Evolutionary conservation across 2,329 filamentous ascomycete genomes (phyloP).

Genomic region (Clarireedia hainanense): DNA sequence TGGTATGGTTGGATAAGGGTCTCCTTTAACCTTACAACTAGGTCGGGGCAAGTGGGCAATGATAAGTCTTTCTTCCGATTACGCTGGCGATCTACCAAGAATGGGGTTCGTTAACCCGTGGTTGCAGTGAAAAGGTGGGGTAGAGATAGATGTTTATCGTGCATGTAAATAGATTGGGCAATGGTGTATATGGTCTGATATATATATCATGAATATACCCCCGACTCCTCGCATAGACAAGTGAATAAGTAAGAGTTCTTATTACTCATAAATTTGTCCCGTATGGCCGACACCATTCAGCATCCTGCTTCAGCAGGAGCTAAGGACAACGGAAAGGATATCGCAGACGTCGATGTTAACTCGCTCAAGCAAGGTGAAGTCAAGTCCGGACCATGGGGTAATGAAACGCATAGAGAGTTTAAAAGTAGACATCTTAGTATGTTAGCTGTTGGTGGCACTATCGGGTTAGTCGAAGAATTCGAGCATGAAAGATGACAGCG

Average conservation of each 20-base stretch:
- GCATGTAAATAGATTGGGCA: no score
- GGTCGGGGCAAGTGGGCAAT: no score
- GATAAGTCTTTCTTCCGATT: no score
- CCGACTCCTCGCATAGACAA: background rate
- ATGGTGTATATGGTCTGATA: no score
- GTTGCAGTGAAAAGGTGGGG: no score
- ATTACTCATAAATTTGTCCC: background rate
- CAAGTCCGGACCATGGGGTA: background rate
- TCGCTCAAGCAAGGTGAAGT: background rate
- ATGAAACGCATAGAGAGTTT: background rate
- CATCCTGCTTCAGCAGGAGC: background rate
- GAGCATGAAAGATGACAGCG: no score
- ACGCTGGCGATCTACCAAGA: no score
- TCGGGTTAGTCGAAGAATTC: background rate
- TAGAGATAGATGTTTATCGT: no score
- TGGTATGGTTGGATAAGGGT: no score
- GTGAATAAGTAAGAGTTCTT: background rate
- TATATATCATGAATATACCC: no score
- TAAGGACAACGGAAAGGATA: background rate
- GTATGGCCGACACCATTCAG: background rate
- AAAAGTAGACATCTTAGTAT: slow-evolving; percentile 1
- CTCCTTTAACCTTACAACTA: no score
- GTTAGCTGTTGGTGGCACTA: background rate
- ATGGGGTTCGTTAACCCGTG: no score
- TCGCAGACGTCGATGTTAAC: background rate